Conservation (phyloP, 768 basidiomycete genomes). For the Agrocybe pediades region DNA sequence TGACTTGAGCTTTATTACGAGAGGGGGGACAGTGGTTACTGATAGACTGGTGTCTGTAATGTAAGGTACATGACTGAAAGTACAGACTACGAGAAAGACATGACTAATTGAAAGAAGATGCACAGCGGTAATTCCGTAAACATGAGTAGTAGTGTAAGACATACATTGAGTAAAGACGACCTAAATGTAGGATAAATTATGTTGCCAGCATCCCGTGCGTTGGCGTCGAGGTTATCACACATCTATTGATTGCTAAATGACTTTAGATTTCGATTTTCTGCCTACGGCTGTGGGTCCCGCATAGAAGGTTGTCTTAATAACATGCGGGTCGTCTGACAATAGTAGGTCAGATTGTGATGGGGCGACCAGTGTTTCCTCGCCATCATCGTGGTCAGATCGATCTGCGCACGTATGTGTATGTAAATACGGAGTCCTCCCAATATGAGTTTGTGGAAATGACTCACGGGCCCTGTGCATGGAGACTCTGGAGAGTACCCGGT, state of each 20-base stretch:
- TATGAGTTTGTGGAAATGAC: constrained; percentile 1
- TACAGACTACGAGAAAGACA: no score
- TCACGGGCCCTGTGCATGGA: constrained; percentile 61
- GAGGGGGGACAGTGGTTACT: background rate
- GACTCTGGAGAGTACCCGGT: constrained; percentile 32
- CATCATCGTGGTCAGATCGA: constrained; percentile 10
- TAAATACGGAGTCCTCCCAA: background rate
- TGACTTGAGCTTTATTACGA: background rate
- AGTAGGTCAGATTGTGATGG: constrained; percentile 10
- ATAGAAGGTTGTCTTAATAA: constrained; percentile 13
- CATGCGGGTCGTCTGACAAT: constrained; percentile 12
- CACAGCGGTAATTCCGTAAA: background rate
- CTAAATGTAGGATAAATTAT: background rate
- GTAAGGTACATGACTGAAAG: no score
- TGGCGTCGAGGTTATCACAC: background rate
- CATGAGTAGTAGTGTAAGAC: background rate
- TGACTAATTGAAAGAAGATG: background rate
- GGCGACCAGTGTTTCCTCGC: constrained; percentile 15
- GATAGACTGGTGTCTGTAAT: background rate
- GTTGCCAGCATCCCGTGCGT: constrained; percentile 5
- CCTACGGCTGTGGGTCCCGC: constrained; percentile 4
- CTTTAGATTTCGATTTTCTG: constrained; percentile 4
- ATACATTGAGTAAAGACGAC: background rate
- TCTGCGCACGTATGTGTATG: background rate
- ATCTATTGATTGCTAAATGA: constrained; percentile 4